Conservation (phyloP, 2,329 filamentous ascomycete genomes). For the Aureobasidium sp. region DNA sequence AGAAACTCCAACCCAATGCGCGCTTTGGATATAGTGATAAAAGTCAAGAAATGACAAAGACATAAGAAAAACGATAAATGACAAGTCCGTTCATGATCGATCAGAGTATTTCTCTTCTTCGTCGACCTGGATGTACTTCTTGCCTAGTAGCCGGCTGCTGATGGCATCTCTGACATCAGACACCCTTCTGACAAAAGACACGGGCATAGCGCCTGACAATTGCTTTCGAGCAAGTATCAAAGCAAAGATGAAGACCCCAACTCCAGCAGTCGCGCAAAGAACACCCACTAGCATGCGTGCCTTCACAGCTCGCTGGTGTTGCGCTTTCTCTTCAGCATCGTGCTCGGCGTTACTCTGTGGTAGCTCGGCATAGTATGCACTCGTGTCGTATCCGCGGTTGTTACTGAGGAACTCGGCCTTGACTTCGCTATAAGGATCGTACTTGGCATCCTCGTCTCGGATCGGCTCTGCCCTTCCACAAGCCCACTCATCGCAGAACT, state of each 20-base stretch:
- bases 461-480: constrained; percentile 25
- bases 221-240: constrained; percentile 5
- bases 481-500: constrained; percentile 28
- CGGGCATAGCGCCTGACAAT: not conserved
- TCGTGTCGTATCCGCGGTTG: constrained; percentile 29
- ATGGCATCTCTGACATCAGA: constrained; percentile 15
- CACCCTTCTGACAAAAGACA: not conserved
- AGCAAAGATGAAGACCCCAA: constrained; percentile 14
- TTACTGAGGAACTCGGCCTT: constrained; percentile 22
- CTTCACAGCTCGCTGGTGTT: not conserved
- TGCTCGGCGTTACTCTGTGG: not conserved
- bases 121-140: constrained; percentile 18
- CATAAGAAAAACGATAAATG: not conserved
- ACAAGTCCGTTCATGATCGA: not conserved
- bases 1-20: constrained; percentile 7
- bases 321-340: not conserved
- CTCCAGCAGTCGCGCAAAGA: not conserved
- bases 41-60: not conserved
- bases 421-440: constrained; percentile 21
- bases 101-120: constrained; percentile 19
- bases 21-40: constrained; percentile 9
- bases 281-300: not conserved
- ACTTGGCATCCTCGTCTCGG: constrained; percentile 15
- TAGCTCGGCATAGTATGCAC: constrained; percentile 26
- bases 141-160: constrained; percentile 19